Base-by-base conservation (phyloP, 78 protist genomes). In the Dictyostelium purpureum region DNA sequence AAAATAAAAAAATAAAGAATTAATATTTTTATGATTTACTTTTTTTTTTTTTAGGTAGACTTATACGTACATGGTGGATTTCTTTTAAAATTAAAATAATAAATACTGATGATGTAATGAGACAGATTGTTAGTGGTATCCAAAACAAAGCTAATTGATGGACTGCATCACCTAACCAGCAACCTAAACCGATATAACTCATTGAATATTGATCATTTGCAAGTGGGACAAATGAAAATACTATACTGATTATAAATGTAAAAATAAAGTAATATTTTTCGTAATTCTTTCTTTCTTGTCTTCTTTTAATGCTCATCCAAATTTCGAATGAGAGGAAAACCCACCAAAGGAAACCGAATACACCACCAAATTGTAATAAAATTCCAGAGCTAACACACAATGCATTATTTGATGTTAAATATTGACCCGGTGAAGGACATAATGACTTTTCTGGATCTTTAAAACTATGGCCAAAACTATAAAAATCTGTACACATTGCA, bases 121-220 rank as follows among this genome's bases (percentile, higher is more conserved):
- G 35, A 42, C 42, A 19, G 7, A 85, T 33, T 38, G 74, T 45
- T 38, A 85, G 38, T 59, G 80, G 80, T 40, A 73, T 37, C 79
- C 79, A 85, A 73, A 85, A 85, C 35, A 85, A 85, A 11, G 31
- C n/a, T n/a, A 45, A 14, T 73, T 70, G 76, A 70, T 73, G 59
- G 45, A 14, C 57, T 19, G 33, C 28, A 18, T 33, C n/a, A 9
- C 35, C 45, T 11, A 85, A 12, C 79, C 70, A 57, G 73, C 79
- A 85, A 12, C 69, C 69, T 28, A 61, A 12, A 11, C 69, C 69
- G 0, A 61, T 61, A 61, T 61, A 61, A 61, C 69, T 61, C 69
- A 42, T 52, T n/a, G 38, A 18, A 59, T 85, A 73, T 57, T 40
- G 52, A 11, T 85, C 47, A 18, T 14, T 24, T n/a, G 26, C 42